Evolutionary conservation across 2,329 filamentous ascomycete species (phyloP).

Genomic region (Dothidotthia symphoricarpi): DNA sequence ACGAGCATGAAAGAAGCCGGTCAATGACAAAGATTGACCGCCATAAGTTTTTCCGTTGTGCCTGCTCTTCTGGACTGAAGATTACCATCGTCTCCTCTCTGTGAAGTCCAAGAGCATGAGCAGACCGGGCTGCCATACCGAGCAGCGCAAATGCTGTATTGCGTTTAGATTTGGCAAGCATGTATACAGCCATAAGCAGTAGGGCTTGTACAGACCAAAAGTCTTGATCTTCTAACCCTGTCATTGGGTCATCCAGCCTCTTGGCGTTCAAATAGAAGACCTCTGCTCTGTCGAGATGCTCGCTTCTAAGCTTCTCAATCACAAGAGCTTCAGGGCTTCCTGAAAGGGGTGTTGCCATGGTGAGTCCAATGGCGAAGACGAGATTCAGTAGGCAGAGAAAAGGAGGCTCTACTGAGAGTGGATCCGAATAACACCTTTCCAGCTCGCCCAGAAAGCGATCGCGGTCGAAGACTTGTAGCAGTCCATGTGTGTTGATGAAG

Average conservation of each 20-base stretch:
- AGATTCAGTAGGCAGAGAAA: constrained; percentile 62
- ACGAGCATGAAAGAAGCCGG: constrained; percentile 60
- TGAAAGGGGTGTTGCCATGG: constrained; percentile 55
- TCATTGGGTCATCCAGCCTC: constrained; percentile 49
- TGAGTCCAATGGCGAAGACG: constrained; percentile 62
- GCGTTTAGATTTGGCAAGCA: constrained; percentile 60
- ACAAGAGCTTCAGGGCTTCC: constrained; percentile 52
- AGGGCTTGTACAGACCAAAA: constrained; percentile 66
- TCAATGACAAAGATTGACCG: constrained; percentile 65
- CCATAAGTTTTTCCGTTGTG: constrained; percentile 59
- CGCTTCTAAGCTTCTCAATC: constrained; percentile 52
- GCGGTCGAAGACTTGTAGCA: constrained; percentile 61
- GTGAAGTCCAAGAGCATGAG: constrained; percentile 62
- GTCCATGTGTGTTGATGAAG: constrained; percentile 62
- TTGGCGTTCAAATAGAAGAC: constrained; percentile 62
- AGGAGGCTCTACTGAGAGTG: constrained; percentile 50
- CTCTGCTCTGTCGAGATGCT: constrained; percentile 57
- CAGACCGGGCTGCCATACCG: constrained; percentile 62
- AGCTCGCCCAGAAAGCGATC: constrained; percentile 51
- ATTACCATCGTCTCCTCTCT: constrained; percentile 58
- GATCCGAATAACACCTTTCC: constrained; percentile 56
- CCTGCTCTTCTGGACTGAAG: constrained; percentile 50
- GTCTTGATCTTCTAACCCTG: constrained; percentile 60
- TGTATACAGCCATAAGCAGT: constrained; percentile 63
- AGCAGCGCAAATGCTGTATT: constrained; percentile 64